Base-by-base conservation (phyloP, 345 rosid genomes). In the Hibiscus mutabilis region DNA sequence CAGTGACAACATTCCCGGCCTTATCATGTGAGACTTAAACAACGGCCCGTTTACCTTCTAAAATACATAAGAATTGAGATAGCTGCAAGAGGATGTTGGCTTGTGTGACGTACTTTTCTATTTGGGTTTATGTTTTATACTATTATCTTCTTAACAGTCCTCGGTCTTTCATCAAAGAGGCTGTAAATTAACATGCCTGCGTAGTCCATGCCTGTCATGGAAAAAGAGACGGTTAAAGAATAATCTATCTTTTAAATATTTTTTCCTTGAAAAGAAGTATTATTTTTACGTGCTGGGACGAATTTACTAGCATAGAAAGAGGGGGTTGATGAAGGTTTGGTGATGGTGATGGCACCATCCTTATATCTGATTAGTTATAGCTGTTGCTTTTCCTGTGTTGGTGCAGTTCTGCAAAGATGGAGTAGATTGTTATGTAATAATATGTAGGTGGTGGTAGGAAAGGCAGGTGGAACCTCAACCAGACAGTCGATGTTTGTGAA, bases 1-100 rank as follows among this genome's bases (percentile, higher is more conserved):
- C 78, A 57, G 59, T 53, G 96, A 86, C 56, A 77, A 72, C 76
- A 77, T 84, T 70, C 85, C 91, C 12, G 69, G 89, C 58, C 86
- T 88, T 27, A 66, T 84, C 8, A 82, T 82, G 78, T 86, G 84
- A 88, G 65, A 55, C 21, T 56, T 51, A 8, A 46, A 44, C 24
- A 44, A 35, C 42, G 18, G 22, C 73, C 59, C 68, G 22, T 21
- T 49, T 47, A 18, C 70, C 5, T 71, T 46, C 66, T 21, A 49
- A 69, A 64, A 58, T 42, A 16, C 42, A 21, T 40, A 40, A 40
- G 44, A 40, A 40, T 40, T 40, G 55, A 66, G 49, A 69, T 6
- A 4, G 49, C 57, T 3, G 72, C 70, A 14, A 44, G 76, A 73
- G 52, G 72, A 33, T 19, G 49, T 66, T 60, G 72, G 55, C 65